These are phyloP conservation scores for Hylodesmum podocarpum DNA, from an alignment of 306 rosid species.

Conservation along the genomic window DNA sequence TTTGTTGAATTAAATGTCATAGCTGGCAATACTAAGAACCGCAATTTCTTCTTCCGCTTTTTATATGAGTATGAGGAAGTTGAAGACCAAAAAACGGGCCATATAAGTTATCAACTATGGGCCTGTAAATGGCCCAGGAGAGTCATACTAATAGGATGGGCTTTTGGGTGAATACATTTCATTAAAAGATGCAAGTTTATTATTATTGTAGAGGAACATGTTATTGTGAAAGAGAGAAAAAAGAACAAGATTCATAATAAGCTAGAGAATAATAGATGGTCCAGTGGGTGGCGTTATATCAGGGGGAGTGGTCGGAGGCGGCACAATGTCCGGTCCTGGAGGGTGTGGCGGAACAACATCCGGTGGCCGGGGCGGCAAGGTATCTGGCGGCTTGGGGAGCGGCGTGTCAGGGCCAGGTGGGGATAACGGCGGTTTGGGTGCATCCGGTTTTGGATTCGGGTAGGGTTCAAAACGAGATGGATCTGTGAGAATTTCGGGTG, in stretches of 20 bases:
- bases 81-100: background rate
- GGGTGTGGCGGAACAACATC: conserved; percentile 49
- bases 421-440: conserved; percentile 43
- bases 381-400: conserved; percentile 41
- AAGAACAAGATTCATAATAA: too few relatives aligned
- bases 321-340: conserved; percentile 51
- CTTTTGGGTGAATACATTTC: too few relatives aligned
- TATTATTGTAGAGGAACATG: too few relatives aligned
- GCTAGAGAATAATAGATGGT: conserved; percentile 10
- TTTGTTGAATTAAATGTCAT: too few relatives aligned
- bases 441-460: conserved; percentile 43
- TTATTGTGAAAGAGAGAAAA: too few relatives aligned
- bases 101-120: background rate
- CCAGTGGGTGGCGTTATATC: conserved; percentile 40
- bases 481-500: conserved; percentile 36
- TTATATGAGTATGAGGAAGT: background rate
- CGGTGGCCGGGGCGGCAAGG: conserved; percentile 43
- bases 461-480: conserved; percentile 43
- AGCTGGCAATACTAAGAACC: too few relatives aligned
- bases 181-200: too few relatives aligned
- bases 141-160: background rate
- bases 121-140: background rate
- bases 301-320: conserved; percentile 45
- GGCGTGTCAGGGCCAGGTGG: conserved; percentile 44
- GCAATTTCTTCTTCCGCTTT: too few relatives aligned